Evolutionary conservation across 768 basidiomycete species (phyloP), one percentile per base, ranked within the genome.

Genomic region (Daedaleopsis nitida): DNA sequence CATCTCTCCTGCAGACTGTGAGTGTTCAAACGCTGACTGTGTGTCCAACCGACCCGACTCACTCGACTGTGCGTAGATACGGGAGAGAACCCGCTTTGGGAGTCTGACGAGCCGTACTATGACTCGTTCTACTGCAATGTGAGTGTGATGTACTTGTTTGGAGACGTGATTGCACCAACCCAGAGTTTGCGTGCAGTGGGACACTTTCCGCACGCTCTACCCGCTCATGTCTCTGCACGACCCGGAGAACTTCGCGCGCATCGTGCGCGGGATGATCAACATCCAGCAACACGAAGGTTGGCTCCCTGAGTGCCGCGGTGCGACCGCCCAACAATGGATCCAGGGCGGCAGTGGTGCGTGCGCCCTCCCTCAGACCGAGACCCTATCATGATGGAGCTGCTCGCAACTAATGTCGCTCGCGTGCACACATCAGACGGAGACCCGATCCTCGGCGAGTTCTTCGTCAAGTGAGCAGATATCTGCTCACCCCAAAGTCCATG

Each of bases 221-320:
- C 83, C 86, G 0, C 74, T 87, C 39, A 83, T 86, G 81, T 83
- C 86, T 0, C 76, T 88, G 12, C 86, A 88, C 57, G 86, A 87
- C 64, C 85, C 86, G 0, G 75, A 74, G 50, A 82, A 79, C 23
- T 87, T 86, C 67, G 78, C 86, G 1, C 76, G 76, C 12, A 86
- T 87, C 53, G 85, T 87, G 5, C 75, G 86, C 2, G 86, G 83
- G 0, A 83, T 87, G 84, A 82, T 88, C 60, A 81, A 88, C 67
- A 86, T 88, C 34, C 85, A 86, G 66, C 80, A 81, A 66, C 77
- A 87, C 58, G 86, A 88, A 81, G 86, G 85, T 80, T 88, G 86
- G 85, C 75, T 88, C 7, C 86, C 86, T 10, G 86, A 88, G 70
- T 86, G 86, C 65, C 80, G 86, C 52, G 81, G 81, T 48, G 80